Evolutionary conservation across 2,329 filamentous ascomycete genomes (phyloP).

Genomic region (Talaromyces sp.): DNA sequence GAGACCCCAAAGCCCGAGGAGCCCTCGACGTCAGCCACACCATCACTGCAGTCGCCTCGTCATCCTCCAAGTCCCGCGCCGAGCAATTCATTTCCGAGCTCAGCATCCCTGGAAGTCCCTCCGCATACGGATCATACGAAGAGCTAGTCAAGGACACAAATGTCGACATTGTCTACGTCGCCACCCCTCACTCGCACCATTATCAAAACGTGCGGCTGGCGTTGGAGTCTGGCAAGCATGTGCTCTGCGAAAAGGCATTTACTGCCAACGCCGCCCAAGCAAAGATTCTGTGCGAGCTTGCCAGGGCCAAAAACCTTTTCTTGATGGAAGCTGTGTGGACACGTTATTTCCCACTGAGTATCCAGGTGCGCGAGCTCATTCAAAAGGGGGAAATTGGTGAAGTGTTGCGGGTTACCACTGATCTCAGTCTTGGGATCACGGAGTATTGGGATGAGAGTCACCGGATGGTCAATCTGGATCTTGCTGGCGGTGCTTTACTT

Average conservation of each 20-base stretch:
- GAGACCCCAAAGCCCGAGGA: constrained; percentile 63
- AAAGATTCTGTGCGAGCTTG: constrained; percentile 65
- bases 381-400: constrained; percentile 57
- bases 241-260: constrained; percentile 87
- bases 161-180: constrained; percentile 82
- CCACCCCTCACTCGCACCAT: constrained; percentile 87
- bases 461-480: constrained; percentile 76
- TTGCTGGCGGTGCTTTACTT: constrained; percentile 76
- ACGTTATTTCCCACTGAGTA: constrained; percentile 77
- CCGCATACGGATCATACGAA: constrained; percentile 74
- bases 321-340: constrained; percentile 91
- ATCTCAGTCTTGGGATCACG: constrained; percentile 60
- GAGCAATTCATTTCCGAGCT: constrained; percentile 67
- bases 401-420: constrained; percentile 53
- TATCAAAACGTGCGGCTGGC: constrained; percentile 87
- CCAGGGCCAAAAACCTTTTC: constrained; percentile 67
- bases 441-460: constrained; percentile 54
- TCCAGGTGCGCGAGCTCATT: constrained; percentile 57
- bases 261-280: constrained; percentile 78
- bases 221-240: constrained; percentile 76
- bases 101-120: constrained; percentile 62
- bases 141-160: constrained; percentile 73
- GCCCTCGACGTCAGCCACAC: constrained; percentile 70
- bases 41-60: constrained; percentile 75
- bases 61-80: constrained; percentile 59